A percentile compares a stretch with the other conserved stretches of the same genome.
phyloP scores from a whole-genome alignment of 345 rosid species.

The Euphorbia lathyris region DNA sequence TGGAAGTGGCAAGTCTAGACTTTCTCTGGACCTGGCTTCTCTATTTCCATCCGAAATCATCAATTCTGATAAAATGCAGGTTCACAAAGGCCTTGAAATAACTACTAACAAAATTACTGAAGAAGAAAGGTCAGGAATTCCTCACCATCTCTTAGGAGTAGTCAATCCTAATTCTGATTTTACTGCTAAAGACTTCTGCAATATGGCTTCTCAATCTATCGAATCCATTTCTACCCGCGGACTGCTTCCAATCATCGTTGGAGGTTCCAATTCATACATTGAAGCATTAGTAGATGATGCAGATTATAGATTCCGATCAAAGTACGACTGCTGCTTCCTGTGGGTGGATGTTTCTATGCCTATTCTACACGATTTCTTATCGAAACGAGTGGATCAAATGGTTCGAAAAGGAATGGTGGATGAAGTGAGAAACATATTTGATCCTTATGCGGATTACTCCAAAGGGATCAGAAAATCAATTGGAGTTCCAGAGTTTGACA shows the following conservation, averaged over 20 bases:
- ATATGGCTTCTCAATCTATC: conserved; percentile 39
- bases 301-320: conserved; percentile 31
- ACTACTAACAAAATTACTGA: conserved; percentile 61
- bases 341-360: conserved; percentile 74
- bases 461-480: conserved; percentile 58
- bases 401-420: conserved; percentile 60
- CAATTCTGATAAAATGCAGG: conserved; percentile 79
- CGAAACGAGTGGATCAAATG: conserved; percentile 73
- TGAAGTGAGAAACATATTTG: conserved; percentile 52
- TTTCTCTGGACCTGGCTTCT: conserved; percentile 70
- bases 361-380: conserved; percentile 40
- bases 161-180: conserved; percentile 42
- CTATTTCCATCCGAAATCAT: conserved; percentile 62
- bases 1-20: conserved; percentile 78
- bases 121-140: conserved; percentile 56
- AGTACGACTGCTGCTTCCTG: conserved; percentile 60
- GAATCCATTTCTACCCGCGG: conserved; percentile 48
- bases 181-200: conserved; percentile 44
- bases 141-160: conserved; percentile 72
- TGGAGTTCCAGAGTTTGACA: conserved; percentile 73
- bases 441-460: conserved; percentile 33
- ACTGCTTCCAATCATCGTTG: conserved; percentile 62
- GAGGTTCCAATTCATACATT: conserved; percentile 78
- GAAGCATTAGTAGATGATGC: conserved; percentile 50
- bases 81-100: conserved; percentile 55